phyloP scores from a whole-genome alignment of 305 asterid species.

The Stenogyne calaminthoides region DNA sequence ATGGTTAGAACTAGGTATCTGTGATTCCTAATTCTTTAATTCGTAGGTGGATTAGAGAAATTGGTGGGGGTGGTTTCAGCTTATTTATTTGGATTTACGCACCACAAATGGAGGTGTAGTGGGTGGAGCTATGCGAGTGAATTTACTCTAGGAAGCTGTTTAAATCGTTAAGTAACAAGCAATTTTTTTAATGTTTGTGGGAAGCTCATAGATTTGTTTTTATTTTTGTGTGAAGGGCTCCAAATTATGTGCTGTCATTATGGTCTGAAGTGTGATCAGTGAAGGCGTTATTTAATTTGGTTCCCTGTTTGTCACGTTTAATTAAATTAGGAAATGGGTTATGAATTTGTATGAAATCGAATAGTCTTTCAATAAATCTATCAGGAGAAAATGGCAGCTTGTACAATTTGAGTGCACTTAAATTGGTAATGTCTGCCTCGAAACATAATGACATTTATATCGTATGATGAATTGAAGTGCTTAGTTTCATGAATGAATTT shows the following conservation, averaged over 20 bases:
- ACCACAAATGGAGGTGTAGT: neutral
- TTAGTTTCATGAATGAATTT: too few species aligned
- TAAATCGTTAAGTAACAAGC: too few species aligned
- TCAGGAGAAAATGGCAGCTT: neutral
- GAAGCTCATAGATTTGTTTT: neutral
- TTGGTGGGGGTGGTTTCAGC: neutral
- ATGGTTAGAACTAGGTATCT: neutral
- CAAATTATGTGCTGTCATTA: neutral
- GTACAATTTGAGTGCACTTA: neutral
- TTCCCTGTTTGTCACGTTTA: too few species aligned
- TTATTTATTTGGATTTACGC: conserved; percentile 1
- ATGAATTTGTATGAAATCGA: neutral
- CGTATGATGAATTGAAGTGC: neutral
- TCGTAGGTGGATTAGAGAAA: neutral
- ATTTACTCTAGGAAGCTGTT: conserved; percentile 12
- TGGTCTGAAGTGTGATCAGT: neutral
- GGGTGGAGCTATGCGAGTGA: neutral
- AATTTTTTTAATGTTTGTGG: neutral
- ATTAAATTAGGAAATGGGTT: neutral
- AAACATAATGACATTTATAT: neutral
- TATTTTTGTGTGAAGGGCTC: conserved; percentile 1
- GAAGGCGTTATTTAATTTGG: neutral
- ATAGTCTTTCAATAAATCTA: neutral
- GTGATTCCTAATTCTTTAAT: neutral
- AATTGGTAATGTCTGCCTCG: neutral